These are phyloP conservation scores for Acacia crassicarpa DNA, from an alignment of 306 rosid genomes.

Conservation along the genomic window DNA sequence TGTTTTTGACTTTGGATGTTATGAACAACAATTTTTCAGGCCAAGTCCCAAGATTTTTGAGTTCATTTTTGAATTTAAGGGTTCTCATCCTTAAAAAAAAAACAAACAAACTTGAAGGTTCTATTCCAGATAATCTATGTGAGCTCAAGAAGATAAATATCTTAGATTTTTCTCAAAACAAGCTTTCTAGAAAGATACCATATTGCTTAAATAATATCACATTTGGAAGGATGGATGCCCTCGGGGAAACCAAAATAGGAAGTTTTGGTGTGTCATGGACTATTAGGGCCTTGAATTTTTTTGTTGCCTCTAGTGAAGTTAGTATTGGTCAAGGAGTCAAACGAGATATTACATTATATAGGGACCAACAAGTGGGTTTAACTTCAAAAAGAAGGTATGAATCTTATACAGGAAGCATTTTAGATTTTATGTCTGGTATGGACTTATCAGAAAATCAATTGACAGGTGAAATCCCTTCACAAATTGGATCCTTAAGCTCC, in stretches of 20 bases:
- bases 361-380: neutral
- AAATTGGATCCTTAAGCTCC: neutral
- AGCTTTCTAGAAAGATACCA: neutral
- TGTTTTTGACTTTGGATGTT: constrained; percentile 8
- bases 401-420: no score
- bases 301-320: no score
- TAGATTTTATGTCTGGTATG: neutral
- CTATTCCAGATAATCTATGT: neutral
- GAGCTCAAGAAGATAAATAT: neutral
- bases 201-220: neutral
- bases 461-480: neutral
- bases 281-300: no score
- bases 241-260: neutral
- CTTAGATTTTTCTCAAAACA: constrained; percentile 23
- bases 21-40: constrained; percentile 1
- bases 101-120: constrained; percentile 25
- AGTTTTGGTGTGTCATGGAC: neutral
- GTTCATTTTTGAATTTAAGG: neutral
- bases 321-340: fast-evolving
- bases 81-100: constrained; percentile 2
- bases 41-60: neutral
- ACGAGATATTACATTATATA: neutral
- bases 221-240: neutral
- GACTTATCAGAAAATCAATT: neutral
- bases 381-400: no score